phyloP scores from a whole-genome alignment of 306 rosid genomes.

The Vigna unguiculata region DNA sequence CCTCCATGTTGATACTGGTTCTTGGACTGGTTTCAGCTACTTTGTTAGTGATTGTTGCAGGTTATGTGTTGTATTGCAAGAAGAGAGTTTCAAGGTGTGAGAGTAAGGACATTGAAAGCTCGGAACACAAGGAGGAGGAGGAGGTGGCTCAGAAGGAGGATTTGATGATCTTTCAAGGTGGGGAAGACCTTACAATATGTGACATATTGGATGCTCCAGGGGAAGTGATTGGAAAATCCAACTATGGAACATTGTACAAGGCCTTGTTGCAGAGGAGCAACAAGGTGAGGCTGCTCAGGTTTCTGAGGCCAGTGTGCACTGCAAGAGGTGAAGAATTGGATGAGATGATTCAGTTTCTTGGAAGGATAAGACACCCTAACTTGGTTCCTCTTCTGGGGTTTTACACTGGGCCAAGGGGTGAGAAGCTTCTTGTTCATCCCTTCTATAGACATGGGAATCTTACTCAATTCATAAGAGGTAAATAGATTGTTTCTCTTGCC shows the following conservation, averaged over 20 bases:
- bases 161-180: slow-evolving; percentile 71
- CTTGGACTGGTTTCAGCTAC: slow-evolving; percentile 51
- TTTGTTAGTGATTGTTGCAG: slow-evolving; percentile 51
- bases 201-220: slow-evolving; percentile 98
- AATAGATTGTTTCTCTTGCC: slow-evolving; percentile 1
- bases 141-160: slow-evolving; percentile 59
- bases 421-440: slow-evolving; percentile 94
- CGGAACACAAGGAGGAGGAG: slow-evolving; percentile 52
- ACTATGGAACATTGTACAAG: slow-evolving; percentile 85
- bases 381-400: slow-evolving; percentile 93
- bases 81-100: slow-evolving; percentile 48
- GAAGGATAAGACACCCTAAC: slow-evolving; percentile 73
- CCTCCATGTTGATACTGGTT: slow-evolving; percentile 60
- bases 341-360: slow-evolving; percentile 67
- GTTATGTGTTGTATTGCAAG: slow-evolving; percentile 55
- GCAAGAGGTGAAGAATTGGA: slow-evolving; percentile 66
- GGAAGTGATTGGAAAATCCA: slow-evolving; percentile 94
- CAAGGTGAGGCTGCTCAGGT: slow-evolving; percentile 78
- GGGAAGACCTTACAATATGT: slow-evolving; percentile 71
- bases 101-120: slow-evolving; percentile 63
- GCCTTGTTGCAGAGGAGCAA: slow-evolving; percentile 77
- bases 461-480: slow-evolving; percentile 84
- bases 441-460: slow-evolving; percentile 76
- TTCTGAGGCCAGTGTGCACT: slow-evolving; percentile 83
- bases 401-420: slow-evolving; percentile 93